Evolutionary conservation across 495 filamentous ascomycete genomes (phyloP).

Genomic region (Aspergillus sclerotiicarbonarius): DNA sequence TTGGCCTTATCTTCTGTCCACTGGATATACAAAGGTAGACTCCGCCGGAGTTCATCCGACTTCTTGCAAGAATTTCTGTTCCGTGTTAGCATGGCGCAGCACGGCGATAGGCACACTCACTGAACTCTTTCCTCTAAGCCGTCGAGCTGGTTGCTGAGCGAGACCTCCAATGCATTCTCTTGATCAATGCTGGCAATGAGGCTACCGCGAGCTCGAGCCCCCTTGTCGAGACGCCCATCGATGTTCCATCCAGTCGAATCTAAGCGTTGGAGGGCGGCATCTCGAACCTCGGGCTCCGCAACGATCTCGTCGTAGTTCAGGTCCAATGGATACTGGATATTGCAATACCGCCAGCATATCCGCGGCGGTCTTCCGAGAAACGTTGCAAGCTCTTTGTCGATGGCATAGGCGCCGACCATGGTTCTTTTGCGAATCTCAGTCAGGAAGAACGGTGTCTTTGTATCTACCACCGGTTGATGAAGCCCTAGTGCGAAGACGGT

Average conservation of each 20-base stretch:
- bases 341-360: slow-evolving; percentile 48
- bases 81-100: neutral
- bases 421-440: slow-evolving; percentile 43
- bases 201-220: slow-evolving; percentile 38
- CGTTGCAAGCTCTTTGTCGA: slow-evolving; percentile 47
- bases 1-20: slow-evolving; percentile 16
- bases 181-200: slow-evolving; percentile 42
- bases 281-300: slow-evolving; percentile 34
- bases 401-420: slow-evolving; percentile 44
- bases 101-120: slow-evolving; percentile 14
- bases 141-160: slow-evolving; percentile 36
- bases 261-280: slow-evolving; percentile 34
- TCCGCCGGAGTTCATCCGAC: slow-evolving; percentile 7
- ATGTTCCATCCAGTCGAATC: slow-evolving; percentile 52
- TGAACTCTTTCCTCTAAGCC: slow-evolving; percentile 21
- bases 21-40: slow-evolving; percentile 21
- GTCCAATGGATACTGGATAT: slow-evolving; percentile 53
- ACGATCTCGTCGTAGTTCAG: slow-evolving; percentile 46
- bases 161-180: slow-evolving; percentile 56
- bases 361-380: slow-evolving; percentile 53
- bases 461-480: slow-evolving; percentile 40
- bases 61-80: slow-evolving; percentile 17
- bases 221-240: slow-evolving; percentile 27
- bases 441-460: slow-evolving; percentile 43
- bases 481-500: slow-evolving; percentile 50